Evolutionary conservation across 2,329 filamentous ascomycete species (phyloP), one percentile per base, ranked within the genome.

Genomic region (Fusarium vanettenii): DNA sequence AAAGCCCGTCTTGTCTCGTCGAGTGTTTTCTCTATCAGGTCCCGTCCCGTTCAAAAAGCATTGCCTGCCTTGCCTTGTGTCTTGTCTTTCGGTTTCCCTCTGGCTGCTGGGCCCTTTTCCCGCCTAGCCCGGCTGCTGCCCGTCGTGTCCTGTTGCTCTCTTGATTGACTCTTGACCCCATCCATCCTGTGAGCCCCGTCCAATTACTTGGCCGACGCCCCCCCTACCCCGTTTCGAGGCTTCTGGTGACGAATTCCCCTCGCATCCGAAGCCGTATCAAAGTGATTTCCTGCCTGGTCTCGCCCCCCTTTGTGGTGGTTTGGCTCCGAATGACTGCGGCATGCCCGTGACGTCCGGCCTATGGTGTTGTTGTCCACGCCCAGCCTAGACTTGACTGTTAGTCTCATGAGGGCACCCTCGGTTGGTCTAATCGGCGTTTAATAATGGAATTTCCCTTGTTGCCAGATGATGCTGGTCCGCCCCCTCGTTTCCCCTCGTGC

Each of bases 371-470:
- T 37, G 43, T 43, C 62, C 62, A 57, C 52, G 48, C 50, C 48
- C 60, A 29, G 48, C 25, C 25, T 25, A 29, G 22, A 27, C 45
- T 18, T 27, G 45, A 18, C 45, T 27, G 45, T 41, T 29, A 67
- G 50, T 74, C 48, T 57, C 72, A 75, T 70, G 69, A 72, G 60
- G 45, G 22, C 60, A 50, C 72, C 72, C 69, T 72, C 57, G 65
- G 67, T 66, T 76, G 72, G 56, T 76, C 70, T 75, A 74, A 73
- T 75, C 74, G 70, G 74, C 66, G 76, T 77, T 76, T 77, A 76
- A 73, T 79, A 74, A 77, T 78, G 74, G 73, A 73, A 77, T 78
- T 76, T 79, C 77, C 77, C 72, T 72, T 75, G 72, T 74, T 79
- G 71, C 74, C 67, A 76, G 66, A 75, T 73, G 72, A 78, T 76